Base-by-base conservation (phyloP, 306 rosid species). In the Purshia tridentata region DNA sequence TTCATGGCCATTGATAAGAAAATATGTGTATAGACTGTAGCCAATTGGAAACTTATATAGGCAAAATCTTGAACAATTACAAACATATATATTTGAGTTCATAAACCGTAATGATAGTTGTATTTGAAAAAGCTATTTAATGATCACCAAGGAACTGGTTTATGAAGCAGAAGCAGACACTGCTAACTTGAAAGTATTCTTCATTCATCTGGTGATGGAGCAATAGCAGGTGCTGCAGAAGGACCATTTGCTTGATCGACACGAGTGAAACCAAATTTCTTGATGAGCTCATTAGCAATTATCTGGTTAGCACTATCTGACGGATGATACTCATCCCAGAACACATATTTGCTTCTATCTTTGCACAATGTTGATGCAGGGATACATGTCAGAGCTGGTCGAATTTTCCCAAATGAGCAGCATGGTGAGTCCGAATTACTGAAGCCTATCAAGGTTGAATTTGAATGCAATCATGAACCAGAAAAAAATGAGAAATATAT, bases 291-390 rank as follows among this genome's bases (percentile, higher is more conserved):
- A 12, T 67, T 84, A 2, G 99, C 97, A 83, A 94, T 82, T 0
- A 91, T 16, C 77, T 88, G 86, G 73, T 88, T 94, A 44, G 99
- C 99, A 48, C 78, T 82, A 75, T 94, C 99, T 0, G 96, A 72
- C 3, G 99, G 99, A 79, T 94, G 99, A 53, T 94, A 94, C 72
- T 94, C 99, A 65, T 94, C 99, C 99, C 98, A 94, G 74, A 94
- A 94, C 63, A 94, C 90, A 51, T 94, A 91, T 65, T 94, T 91
- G 84, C 99, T 94, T 86, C 99, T 90, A 61, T 94, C 96, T 67
- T 72, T 77, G 80, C 99, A 94, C 77, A 94, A 55, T 41, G 66
- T 73, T 55, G 99, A 94, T 52, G 93, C 97, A 2, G 99, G 99
- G 9, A 87, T 42, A 52, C 97, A 94, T 44, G 99, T 94, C 0